Percentiles rank a stretch among this genome's conserved stretches.
These are phyloP conservation scores for Ustilago cynodontis DNA, from an alignment of 1,284 basidiomycete species.

Conservation along the genomic window DNA sequence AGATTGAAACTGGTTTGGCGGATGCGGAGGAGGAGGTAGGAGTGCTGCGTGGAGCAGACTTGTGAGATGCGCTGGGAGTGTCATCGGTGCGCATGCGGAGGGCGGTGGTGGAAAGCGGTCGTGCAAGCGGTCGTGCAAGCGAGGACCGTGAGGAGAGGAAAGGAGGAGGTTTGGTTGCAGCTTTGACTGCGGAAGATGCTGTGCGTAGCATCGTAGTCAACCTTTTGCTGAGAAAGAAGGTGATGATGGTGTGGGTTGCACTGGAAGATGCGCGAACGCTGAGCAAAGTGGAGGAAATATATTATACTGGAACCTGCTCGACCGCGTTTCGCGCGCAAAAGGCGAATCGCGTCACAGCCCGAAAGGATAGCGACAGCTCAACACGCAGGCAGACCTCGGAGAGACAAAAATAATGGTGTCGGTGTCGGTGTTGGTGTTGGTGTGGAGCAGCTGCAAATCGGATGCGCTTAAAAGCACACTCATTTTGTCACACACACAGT, in stretches of 20 bases:
- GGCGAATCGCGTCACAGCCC: conserved; percentile 22
- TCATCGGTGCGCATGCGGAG: conserved; percentile 28
- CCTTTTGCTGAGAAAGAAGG: not conserved
- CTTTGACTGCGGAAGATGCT: conserved; percentile 15
- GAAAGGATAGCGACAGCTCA: conserved; percentile 4
- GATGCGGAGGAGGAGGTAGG: conserved; percentile 17
- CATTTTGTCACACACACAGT: no score
- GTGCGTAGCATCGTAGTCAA: conserved; percentile 27
- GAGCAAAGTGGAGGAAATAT: conserved; percentile 9
- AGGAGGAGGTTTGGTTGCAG: conserved; percentile 7
- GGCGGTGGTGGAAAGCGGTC: conserved; percentile 16
- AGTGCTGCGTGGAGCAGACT: not conserved
- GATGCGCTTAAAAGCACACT: no score
- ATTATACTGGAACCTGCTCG: no score
- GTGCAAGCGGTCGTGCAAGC: not conserved
- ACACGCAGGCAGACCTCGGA: not conserved
- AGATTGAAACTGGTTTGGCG: conserved; percentile 44
- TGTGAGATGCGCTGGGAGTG: not conserved
- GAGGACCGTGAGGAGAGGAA: not conserved
- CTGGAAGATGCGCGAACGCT: conserved; percentile 17
- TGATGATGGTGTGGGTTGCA: not conserved
- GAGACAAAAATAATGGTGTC: not conserved
- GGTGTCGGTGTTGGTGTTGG: conserved; percentile 19
- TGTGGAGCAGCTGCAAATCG: conserved; percentile 18
- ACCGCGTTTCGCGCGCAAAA: not conserved